phyloP scores from a whole-genome alignment of 2,329 filamentous ascomycete genomes.

The Capronia coronata region DNA sequence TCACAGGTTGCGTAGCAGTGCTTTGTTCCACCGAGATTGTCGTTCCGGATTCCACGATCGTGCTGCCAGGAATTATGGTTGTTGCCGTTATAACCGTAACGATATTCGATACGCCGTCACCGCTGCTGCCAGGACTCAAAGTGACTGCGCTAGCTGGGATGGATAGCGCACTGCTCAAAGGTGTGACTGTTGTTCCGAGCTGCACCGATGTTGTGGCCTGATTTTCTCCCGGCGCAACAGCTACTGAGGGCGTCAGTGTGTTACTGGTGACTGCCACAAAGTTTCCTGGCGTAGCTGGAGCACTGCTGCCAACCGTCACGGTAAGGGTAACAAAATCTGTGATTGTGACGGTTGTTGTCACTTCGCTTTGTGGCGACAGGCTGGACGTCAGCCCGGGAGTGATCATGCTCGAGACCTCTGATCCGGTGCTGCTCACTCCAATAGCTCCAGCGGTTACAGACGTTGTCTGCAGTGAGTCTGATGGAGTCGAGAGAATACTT shows the following conservation, averaged over 20 bases:
- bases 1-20: background rate
- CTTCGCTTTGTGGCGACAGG: background rate
- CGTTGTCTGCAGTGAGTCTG: background rate
- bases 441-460: background rate
- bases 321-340: slow-evolving; percentile 19
- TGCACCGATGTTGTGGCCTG: background rate
- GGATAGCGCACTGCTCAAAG: background rate
- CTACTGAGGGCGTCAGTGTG: background rate
- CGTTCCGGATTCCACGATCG: background rate
- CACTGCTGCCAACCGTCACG: slow-evolving; percentile 5
- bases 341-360: slow-evolving; percentile 7
- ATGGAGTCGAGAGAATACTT: background rate
- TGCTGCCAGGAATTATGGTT: background rate
- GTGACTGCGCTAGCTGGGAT: background rate
- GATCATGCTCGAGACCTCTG: background rate
- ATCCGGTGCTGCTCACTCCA: background rate
- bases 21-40: slow-evolving; percentile 2
- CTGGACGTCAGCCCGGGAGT: background rate
- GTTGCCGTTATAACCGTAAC: slow-evolving; percentile 1
- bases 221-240: background rate
- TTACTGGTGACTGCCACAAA: background rate
- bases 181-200: background rate
- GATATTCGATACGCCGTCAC: background rate
- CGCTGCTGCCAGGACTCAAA: background rate
- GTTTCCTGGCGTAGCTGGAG: background rate